Base-by-base conservation (phyloP, 2,329 filamentous ascomycete species). In the Pleoardoris graminearum region DNA sequence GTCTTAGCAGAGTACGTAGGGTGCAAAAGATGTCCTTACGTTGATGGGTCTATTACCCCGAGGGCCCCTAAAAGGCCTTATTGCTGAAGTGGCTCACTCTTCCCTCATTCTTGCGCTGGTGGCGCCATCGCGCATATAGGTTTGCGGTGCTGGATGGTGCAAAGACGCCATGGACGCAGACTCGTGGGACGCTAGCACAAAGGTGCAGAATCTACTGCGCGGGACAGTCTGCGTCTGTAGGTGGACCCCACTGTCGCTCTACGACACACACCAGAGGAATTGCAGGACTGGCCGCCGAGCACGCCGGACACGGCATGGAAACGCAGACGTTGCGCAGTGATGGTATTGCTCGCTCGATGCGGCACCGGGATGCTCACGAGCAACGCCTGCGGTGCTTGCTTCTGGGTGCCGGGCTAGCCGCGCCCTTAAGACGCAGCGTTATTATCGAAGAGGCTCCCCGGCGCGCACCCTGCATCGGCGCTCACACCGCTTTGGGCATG, bases 371-470 rank as follows among this genome's bases (percentile, higher is more conserved):
- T 17, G n/a, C n/a, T 37, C 14, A 21, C 33, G 33, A n/a, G n/a
- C n/a, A n/a, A n/a, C n/a, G n/a, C n/a, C n/a, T n/a, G n/a, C n/a
- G n/a, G n/a, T n/a, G n/a, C n/a, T n/a, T n/a, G n/a, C n/a, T n/a
- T n/a, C n/a, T n/a, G 57, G 56, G 50, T 43, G 45, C 43, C 25
- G 53, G 42, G 39, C 65, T 67, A 68, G 60, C 63, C 62, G 38
- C 36, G 35, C 63, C 57, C 54, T 54, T 54, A 48, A 38, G 37
- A 61, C 53, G 53, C 57, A 59, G 53, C 29, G 21, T 32, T 22
- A 22, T 33, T 43, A 61, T 63, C 62, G 62, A 64, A 68, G 65
- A 70, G 67, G 63, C 62, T 69, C 61, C 59, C 66, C 56, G 58
- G 54, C 54, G 54, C 51, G 59, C 62, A 62, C 55, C 54, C 50